Evolutionary conservation across 805 yeast genomes (phyloP).

Genomic region (Candida dajiaensis): DNA sequence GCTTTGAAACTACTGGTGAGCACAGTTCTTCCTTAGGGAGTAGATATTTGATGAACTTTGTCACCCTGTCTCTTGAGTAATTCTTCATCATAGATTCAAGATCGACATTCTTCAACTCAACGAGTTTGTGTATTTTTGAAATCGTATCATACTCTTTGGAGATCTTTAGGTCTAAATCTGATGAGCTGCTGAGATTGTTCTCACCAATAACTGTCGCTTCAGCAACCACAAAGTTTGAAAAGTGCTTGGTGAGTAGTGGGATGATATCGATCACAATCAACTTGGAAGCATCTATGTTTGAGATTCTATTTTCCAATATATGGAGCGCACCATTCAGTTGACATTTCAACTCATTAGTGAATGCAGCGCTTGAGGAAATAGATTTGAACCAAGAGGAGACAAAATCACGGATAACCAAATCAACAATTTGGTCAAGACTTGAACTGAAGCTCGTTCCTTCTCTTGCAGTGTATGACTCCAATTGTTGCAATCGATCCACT

Average conservation of each 20-base stretch:
- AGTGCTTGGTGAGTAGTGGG: constrained; percentile 65
- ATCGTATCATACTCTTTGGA: constrained; percentile 32
- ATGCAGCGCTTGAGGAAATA: constrained; percentile 34
- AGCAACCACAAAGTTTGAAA: constrained; percentile 41
- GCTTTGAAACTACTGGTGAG: constrained; percentile 41
- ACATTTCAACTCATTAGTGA: constrained; percentile 34
- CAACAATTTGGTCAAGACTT: constrained; percentile 38
- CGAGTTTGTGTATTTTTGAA: constrained; percentile 53
- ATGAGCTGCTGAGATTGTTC: constrained; percentile 26
- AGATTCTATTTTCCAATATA: constrained; percentile 37
- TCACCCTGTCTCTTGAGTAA: constrained; percentile 41
- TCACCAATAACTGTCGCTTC: constrained; percentile 27
- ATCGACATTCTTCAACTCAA: constrained; percentile 32
- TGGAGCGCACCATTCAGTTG: constrained; percentile 38
- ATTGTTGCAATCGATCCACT: constrained; percentile 2
- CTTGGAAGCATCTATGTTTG: constrained; percentile 44
- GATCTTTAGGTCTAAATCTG: constrained; percentile 34
- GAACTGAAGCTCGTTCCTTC: constrained; percentile 25
- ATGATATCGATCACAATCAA: constrained; percentile 51
- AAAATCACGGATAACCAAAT: constrained; percentile 46
- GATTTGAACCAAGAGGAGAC: constrained; percentile 49
- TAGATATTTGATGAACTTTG: constrained; percentile 41
- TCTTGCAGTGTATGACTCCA: neutral
- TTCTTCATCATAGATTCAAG: constrained; percentile 38
- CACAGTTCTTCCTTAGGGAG: constrained; percentile 37